Base-by-base conservation (phyloP, 1,139 yeast species). In the Yarrowia galli region DNA sequence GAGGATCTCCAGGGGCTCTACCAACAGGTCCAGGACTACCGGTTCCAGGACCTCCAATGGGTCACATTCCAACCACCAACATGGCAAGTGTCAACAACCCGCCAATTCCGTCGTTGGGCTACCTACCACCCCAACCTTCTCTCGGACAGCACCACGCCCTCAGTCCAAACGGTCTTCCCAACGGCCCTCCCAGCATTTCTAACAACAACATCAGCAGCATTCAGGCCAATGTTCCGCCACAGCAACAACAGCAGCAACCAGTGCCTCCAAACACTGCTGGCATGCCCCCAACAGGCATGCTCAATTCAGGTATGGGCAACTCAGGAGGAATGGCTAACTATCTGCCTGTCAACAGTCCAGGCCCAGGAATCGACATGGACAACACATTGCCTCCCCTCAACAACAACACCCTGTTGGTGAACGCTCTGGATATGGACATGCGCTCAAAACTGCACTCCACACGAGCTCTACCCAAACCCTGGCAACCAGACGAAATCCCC, bases 351-450 rank as follows among this genome's bases (percentile, higher is more conserved):
- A 53, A 53, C 45, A 36, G 45, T 16, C 60, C 60, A 2, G 45
- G 45, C 2, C 10, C 60, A 3, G 60, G 60, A 1, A 53, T 53
- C 16, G 61, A 38, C 15, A 43, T 58, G 64, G 64, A 58, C 28
- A 43, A 42, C 25, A 58, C 64, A 5, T 22, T 58, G 18, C 64
- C 64, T 3, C 64, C 64, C 1, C 61, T 54, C 15, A 58, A 28
- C 51, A 58, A 58, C 42, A 58, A 43, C 38, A 58, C 64, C 15
- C 64, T 58, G 16, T 42, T 58, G 42, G 64, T 58, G n/a, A 58
- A 58, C 32, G 64, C 64, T 16, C 28, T 58, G 51, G 64, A 58
- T 4, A 43, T 58, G 51, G 64, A 58, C 16, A 58, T 58, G 64
- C 49, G 64, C 5, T 43, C 64, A 5, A 58, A 58, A 43, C 20